These are phyloP conservation scores for Capsicum chinense DNA, from an alignment of 257 asterid species.

Conservation along the genomic window DNA sequence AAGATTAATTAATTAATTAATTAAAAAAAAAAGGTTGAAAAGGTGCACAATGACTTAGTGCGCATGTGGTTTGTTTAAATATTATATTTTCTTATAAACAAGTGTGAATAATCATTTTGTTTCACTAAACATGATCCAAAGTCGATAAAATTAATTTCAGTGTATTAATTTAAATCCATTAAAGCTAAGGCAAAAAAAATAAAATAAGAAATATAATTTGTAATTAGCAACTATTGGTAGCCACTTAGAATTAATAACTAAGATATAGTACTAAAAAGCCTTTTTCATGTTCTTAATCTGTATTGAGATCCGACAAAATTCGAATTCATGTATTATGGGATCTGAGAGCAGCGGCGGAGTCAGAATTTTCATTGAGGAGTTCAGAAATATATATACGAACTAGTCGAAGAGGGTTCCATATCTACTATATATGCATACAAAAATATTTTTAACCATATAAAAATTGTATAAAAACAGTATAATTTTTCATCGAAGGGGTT, in stretches of 20 bases:
- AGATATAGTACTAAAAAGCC: too few relatives aligned
- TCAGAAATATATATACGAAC: too few relatives aligned
- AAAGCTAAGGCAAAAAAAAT: background rate
- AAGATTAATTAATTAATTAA: background rate
- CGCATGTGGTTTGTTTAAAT: constrained; percentile 20
- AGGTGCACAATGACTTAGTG: background rate
- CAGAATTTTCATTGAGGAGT: too few relatives aligned
- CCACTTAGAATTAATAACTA: background rate
- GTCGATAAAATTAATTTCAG: background rate
- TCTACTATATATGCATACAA: too few relatives aligned
- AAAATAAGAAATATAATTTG: background rate
- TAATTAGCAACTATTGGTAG: background rate
- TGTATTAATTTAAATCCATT: background rate
- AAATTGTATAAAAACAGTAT: too few relatives aligned
- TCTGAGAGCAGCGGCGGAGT: too few relatives aligned
- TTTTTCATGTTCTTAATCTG: background rate
- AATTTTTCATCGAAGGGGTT: too few relatives aligned
- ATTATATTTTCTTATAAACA: background rate
- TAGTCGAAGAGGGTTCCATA: too few relatives aligned
- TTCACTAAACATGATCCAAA: background rate
- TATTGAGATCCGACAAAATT: background rate
- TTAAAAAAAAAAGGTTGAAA: background rate
- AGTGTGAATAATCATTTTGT: constrained; percentile 31
- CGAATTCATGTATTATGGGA: background rate
- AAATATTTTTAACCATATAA: too few relatives aligned